Evolutionary conservation across 2,329 filamentous ascomycete species (phyloP), one percentile per base, ranked within the genome.

Genomic region (Escovopsis sp.): DNA sequence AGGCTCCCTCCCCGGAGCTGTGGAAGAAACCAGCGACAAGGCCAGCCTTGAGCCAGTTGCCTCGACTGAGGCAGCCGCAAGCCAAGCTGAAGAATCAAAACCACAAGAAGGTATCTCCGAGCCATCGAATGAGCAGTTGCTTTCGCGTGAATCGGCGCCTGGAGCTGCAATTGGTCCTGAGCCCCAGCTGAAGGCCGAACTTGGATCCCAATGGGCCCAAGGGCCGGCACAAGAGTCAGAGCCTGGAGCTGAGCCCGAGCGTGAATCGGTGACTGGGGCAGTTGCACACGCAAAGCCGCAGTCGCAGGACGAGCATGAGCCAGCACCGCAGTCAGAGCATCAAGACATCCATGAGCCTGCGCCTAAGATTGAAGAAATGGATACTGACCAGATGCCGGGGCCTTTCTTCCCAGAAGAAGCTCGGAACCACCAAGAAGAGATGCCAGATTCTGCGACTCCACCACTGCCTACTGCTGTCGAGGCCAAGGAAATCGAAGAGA

Each of bases 361-460:
- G 41, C 56, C 64, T 3, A 66, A 66, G 46, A 52, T 59, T 1
- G 65, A 67, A 43, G 60, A 66, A 37, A 62, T 65, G 58, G 65
- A 68, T 9, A 53, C 60, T 7, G 63, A 66, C 38, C 47, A 51
- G 18, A 47, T 49, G 23, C 35, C 34, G 9, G 28, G 10, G 12
- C 36, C 38, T 26, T 33, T 18, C 9, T 38, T 38, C 12, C 26
- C 41, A 26, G 41, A 41, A 34, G 28, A 30, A 30, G 28, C 28
- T 26, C n/a, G 39, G 2, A 4, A 23, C 26, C 15, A 33, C 11
- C 26, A 38, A 10, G 41, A 43, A 26, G 36, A 30, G n/a, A 30
- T 41, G 28, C 10, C 19, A 26, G 40, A 43, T 11, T 8, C 28
- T 11, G 3, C 28, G 4, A 8, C 11, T 11, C 8, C 28, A 11